phyloP scores from a whole-genome alignment of 169 alveolate genomes.

The Theileria orientalis region DNA sequence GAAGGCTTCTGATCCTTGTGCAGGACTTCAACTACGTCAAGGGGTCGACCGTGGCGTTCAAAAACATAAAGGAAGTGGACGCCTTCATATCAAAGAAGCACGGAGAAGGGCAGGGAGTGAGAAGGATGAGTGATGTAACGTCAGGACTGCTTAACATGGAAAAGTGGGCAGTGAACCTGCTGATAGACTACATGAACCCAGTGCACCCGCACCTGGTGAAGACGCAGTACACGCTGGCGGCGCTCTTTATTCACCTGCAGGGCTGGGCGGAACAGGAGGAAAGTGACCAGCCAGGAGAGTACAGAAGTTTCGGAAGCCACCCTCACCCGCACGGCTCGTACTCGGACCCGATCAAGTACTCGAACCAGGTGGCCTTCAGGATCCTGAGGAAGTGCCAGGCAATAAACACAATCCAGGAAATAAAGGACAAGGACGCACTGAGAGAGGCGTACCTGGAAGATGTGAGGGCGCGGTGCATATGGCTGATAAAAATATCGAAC shows the following conservation, averaged over 20 bases:
- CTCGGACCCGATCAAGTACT: slow-evolving; percentile 6
- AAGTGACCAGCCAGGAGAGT: not conserved
- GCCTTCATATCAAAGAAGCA: slow-evolving; percentile 3
- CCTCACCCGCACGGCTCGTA: not conserved
- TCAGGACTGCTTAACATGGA: slow-evolving; percentile 20
- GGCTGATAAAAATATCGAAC: slow-evolving; percentile 32
- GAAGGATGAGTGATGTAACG: slow-evolving; percentile 14
- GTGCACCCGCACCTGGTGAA: slow-evolving; percentile 27
- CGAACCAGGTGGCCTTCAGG: slow-evolving; percentile 19
- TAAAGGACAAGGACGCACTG: slow-evolving; percentile 12
- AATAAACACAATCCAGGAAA: slow-evolving; percentile 16
- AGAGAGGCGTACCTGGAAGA: slow-evolving; percentile 40
- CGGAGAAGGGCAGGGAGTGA: not conserved
- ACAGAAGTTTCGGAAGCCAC: not conserved
- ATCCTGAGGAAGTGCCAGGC: slow-evolving; percentile 29
- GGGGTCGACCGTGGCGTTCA: slow-evolving; percentile 8
- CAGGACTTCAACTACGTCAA: slow-evolving; percentile 50
- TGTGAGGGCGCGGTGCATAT: slow-evolving; percentile 28
- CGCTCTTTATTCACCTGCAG: slow-evolving; percentile 47
- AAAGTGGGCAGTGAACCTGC: slow-evolving; percentile 1
- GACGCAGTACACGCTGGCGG: not conserved
- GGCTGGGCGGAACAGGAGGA: not conserved
- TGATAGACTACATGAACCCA: slow-evolving; percentile 7
- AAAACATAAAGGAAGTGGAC: not conserved
- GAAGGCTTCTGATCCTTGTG: slow-evolving; percentile 14